Conservation (phyloP, 2,329 filamentous ascomycete species). For the Sclerotinia trifoliorum region DNA sequence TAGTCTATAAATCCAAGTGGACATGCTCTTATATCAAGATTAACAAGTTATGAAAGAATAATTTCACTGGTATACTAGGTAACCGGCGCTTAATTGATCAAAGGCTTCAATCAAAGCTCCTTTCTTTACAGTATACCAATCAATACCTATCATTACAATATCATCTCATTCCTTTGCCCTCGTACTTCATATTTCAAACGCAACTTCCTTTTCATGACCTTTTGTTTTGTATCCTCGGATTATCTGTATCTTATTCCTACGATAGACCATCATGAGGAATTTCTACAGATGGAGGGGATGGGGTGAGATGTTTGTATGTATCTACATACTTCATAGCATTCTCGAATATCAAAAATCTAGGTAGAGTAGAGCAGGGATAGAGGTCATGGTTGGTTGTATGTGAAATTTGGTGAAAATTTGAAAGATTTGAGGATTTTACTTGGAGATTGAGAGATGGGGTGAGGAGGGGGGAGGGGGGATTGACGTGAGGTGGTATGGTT, state of each 20-base stretch:
- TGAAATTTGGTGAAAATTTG: too few relatives aligned
- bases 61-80: neutral
- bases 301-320: too few relatives aligned
- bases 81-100: neutral
- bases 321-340: too few relatives aligned
- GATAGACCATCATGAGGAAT: neutral
- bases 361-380: too few relatives aligned
- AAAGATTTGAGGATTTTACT: too few relatives aligned
- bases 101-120: slow-evolving; percentile 6
- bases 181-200: neutral
- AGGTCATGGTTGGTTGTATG: too few relatives aligned
- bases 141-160: neutral
- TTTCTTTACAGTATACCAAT: neutral
- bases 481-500: too few relatives aligned
- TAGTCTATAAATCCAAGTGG: neutral
- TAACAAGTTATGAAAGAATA: neutral
- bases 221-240: neutral
- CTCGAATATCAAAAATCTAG: too few relatives aligned
- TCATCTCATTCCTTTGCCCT: neutral
- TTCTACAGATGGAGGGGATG: too few relatives aligned
- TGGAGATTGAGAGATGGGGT: too few relatives aligned
- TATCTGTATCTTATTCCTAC: neutral
- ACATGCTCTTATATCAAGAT: neutral
- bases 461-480: too few relatives aligned
- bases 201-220: neutral